Percentiles rank a stretch among this genome's conserved stretches.
phyloP scores from a whole-genome alignment of 169 alveolate species.

The Eimeria acervulina region DNA sequence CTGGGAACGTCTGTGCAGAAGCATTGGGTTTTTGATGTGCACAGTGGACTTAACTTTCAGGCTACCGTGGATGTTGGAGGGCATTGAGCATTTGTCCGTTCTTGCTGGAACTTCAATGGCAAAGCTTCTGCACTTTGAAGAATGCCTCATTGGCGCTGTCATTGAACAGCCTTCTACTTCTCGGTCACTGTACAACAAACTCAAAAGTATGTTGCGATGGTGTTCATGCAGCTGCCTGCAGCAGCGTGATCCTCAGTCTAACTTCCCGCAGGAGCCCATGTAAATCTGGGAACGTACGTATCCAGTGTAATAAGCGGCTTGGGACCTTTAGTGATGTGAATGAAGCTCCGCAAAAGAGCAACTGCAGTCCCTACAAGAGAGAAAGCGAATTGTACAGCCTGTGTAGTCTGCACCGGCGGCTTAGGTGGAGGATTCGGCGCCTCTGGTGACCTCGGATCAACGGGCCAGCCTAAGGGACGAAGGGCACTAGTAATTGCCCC shows the following conservation, averaged over 20 bases:
- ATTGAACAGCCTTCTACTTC: slow-evolving; percentile 47
- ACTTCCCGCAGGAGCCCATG: not conserved
- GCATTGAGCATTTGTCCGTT: slow-evolving; percentile 11
- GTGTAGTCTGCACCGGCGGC: slow-evolving; percentile 30
- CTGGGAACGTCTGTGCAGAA: not conserved
- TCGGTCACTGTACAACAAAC: slow-evolving; percentile 12
- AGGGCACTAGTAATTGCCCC: slow-evolving; percentile 66
- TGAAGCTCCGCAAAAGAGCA: slow-evolving; percentile 62
- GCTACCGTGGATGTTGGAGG: slow-evolving; percentile 31
- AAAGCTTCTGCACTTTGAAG: slow-evolving; percentile 53
- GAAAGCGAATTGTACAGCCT: slow-evolving; percentile 63
- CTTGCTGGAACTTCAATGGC: slow-evolving; percentile 66
- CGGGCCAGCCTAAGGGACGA: slow-evolving; percentile 75
- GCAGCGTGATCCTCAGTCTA: not conserved
- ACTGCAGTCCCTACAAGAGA: slow-evolving; percentile 73
- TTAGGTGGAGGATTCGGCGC: slow-evolving; percentile 47
- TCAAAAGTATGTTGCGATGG: slow-evolving; percentile 38
- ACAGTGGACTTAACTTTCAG: not conserved
- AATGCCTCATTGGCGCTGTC: not conserved
- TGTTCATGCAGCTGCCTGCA: slow-evolving; percentile 67
- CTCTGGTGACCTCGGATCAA: slow-evolving; percentile 47
- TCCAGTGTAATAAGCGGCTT: not conserved
- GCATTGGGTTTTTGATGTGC: not conserved
- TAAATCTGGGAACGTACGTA: slow-evolving; percentile 19
- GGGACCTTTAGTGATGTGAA: slow-evolving; percentile 38